Percentiles rank a stretch among this genome's conserved stretches.
Evolutionary conservation across 1,139 yeast species (phyloP).

Genomic region (Diutina neorugosa): DNA sequence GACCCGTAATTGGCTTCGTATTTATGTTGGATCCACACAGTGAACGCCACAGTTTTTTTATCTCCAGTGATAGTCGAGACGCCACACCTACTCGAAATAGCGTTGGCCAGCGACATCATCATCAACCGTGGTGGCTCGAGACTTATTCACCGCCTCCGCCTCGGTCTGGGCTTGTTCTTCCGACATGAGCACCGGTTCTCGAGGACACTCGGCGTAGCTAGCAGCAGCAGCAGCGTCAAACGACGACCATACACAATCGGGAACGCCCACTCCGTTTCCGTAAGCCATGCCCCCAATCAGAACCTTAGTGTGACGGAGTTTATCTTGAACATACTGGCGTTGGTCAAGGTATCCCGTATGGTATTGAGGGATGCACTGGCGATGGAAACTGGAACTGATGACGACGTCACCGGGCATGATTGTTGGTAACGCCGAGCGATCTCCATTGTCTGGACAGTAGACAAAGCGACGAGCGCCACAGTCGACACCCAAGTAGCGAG

Average conservation of each 20-base stretch:
- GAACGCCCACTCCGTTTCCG: slow-evolving; percentile 66
- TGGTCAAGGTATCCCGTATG: slow-evolving; percentile 52
- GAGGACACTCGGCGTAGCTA: neutral
- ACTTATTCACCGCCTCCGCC: neutral
- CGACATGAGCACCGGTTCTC: neutral
- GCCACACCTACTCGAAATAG: neutral
- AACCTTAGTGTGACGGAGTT: slow-evolving; percentile 27
- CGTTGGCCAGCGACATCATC: neutral
- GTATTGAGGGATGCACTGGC: slow-evolving; percentile 74
- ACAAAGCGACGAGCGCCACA: slow-evolving; percentile 20
- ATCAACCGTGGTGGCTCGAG: neutral
- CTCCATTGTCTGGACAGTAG: slow-evolving; percentile 15
- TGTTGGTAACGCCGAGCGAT: slow-evolving; percentile 12
- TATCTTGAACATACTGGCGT: slow-evolving; percentile 12
- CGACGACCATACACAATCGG: slow-evolving; percentile 67
- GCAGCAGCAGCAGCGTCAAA: slow-evolving; percentile 39
- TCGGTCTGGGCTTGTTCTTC: neutral
- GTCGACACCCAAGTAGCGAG: slow-evolving; percentile 37
- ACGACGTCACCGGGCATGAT: slow-evolving; percentile 18
- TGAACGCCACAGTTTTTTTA: neutral
- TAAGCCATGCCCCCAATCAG: slow-evolving; percentile 75
- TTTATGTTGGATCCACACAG: neutral
- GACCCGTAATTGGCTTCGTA: too few relatives aligned
- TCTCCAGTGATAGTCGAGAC: neutral
- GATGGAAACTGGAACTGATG: slow-evolving; percentile 22